Percentiles rank a stretch among this genome's conserved stretches.
phyloP scores from a whole-genome alignment of 1,284 basidiomycete species.

The Grifola frondosa region DNA sequence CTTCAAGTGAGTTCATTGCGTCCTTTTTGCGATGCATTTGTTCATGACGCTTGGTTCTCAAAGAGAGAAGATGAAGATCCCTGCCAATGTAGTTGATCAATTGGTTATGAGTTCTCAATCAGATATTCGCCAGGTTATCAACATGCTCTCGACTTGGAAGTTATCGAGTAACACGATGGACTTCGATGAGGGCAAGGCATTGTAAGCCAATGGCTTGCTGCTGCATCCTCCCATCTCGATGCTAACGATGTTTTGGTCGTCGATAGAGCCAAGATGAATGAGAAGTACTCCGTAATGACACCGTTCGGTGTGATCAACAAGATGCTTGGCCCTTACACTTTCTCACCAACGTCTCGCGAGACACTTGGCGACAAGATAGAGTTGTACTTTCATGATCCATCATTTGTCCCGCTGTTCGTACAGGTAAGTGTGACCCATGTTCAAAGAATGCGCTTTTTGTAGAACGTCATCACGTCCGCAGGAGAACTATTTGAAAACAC shows the following conservation, averaged over 20 bases:
- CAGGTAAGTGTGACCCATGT: constrained; percentile 51
- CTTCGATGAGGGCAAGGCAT: constrained; percentile 86
- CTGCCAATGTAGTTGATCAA: constrained; percentile 89
- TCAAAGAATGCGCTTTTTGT: neutral
- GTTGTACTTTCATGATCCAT: constrained; percentile 94
- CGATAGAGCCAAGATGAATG: constrained; percentile 79
- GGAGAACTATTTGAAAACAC: constrained; percentile 91
- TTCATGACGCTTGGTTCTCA: constrained; percentile 1
- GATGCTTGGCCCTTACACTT: constrained; percentile 88
- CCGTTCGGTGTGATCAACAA: constrained; percentile 88
- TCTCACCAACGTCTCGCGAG: constrained; percentile 79
- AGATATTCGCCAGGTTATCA: constrained; percentile 95
- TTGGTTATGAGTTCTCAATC: constrained; percentile 88
- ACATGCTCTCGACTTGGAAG: constrained; percentile 98
- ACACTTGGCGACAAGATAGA: constrained; percentile 93
- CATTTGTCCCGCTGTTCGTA: constrained; percentile 92
- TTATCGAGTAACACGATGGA: constrained; percentile 75
- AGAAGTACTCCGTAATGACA: constrained; percentile 89
- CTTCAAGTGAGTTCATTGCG: constrained; percentile 64
- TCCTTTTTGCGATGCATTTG: neutral
- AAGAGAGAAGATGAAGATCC: constrained; percentile 91
- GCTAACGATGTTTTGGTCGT: neutral
- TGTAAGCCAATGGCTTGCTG: constrained; percentile 71
- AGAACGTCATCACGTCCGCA: constrained; percentile 31
- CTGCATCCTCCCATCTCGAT: too few relatives aligned